A percentile compares a stretch with the other conserved stretches of the same genome.
Evolutionary conservation across 306 rosid genomes (phyloP).

Genomic region (Pyrus bretschneideri): DNA sequence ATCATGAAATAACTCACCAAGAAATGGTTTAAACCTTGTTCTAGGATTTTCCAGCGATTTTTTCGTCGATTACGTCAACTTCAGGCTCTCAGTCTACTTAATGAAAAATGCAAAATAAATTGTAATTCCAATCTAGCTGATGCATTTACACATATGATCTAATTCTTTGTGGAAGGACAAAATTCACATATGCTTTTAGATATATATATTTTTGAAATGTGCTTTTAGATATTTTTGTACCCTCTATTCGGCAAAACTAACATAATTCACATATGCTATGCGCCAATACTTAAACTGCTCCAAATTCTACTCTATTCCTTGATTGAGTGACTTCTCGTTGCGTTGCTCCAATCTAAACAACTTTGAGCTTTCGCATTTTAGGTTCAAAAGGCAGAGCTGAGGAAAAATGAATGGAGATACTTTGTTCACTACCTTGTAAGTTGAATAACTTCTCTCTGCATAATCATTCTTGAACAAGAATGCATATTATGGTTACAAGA

Average conservation of each 20-base stretch:
- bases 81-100: neutral
- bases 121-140: neutral
- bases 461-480: neutral
- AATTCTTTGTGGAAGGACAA: neutral
- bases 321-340: neutral
- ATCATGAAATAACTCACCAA: neutral
- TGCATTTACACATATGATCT: neutral
- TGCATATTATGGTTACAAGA: neutral
- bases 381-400: conserved; percentile 84
- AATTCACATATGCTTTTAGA: neutral
- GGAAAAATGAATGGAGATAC: conserved; percentile 86
- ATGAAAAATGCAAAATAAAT: neutral
- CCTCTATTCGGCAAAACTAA: neutral
- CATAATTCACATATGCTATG: neutral
- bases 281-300: neutral
- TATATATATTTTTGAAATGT: no score
- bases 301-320: neutral
- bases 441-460: conserved; percentile 7
- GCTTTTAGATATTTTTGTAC: neutral
- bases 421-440: conserved; percentile 97
- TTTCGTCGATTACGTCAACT: neutral
- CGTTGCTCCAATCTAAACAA: neutral
- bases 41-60: neutral
- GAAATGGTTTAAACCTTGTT: neutral
- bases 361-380: conserved; percentile 21